These are phyloP conservation scores for Rhizophagus prolifer DNA, from an alignment of 192 early-diverging fungal species.

Conservation along the genomic window DNA sequence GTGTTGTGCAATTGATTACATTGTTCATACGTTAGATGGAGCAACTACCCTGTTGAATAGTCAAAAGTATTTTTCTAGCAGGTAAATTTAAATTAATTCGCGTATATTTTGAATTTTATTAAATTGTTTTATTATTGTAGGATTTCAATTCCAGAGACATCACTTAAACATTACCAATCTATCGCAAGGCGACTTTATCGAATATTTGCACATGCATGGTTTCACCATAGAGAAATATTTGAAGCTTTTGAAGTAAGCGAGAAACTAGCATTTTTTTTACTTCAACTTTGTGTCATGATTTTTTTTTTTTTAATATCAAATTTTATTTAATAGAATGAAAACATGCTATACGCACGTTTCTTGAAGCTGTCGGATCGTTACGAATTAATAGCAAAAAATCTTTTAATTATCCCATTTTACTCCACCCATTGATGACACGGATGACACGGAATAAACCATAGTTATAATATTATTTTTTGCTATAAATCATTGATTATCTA, in stretches of 20 bases:
- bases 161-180: conserved; percentile 83
- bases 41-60: conserved; percentile 79
- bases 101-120: not conserved
- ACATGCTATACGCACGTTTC: conserved; percentile 71
- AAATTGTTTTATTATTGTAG: conserved; percentile 32
- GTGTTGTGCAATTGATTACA: conserved; percentile 91
- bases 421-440: too few relatives aligned
- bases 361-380: conserved; percentile 62
- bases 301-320: not conserved
- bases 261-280: not conserved
- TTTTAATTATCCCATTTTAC: conserved; percentile 78
- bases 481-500: too few relatives aligned
- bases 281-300: not conserved
- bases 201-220: conserved; percentile 96
- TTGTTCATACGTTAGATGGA: conserved; percentile 91
- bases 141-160: conserved; percentile 60
- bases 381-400: conserved; percentile 63
- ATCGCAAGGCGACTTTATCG: conserved; percentile 92
- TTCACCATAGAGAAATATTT: conserved; percentile 88
- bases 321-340: conserved; percentile 57
- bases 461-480: too few relatives aligned
- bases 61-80: conserved; percentile 71
- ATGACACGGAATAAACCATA: too few relatives aligned
- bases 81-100: conserved; percentile 40
- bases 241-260: conserved; percentile 73